phyloP scores from a whole-genome alignment of 495 filamentous ascomycete genomes.

The Aspergillus campestris region DNA sequence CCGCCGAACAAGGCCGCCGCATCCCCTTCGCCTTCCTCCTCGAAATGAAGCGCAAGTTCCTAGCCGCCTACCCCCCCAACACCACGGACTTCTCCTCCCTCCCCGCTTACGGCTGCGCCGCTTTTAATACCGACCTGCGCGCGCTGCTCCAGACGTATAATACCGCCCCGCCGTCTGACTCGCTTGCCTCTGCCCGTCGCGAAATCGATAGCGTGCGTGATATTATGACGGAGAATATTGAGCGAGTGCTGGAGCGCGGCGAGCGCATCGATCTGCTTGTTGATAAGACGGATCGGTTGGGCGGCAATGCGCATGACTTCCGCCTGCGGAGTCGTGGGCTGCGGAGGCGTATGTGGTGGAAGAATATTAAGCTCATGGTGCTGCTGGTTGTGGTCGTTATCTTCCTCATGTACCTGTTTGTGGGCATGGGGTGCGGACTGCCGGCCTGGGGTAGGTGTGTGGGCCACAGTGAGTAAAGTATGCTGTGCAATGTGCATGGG shows the following conservation, averaged over 20 bases:
- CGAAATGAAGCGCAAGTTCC: constrained; percentile 83
- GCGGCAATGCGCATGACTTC: constrained; percentile 81
- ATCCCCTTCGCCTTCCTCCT: constrained; percentile 90
- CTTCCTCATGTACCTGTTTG: constrained; percentile 73
- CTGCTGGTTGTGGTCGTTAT: constrained; percentile 72
- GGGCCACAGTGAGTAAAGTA: constrained; percentile 15
- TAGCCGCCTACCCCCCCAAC: constrained; percentile 59
- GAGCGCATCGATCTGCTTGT: constrained; percentile 93
- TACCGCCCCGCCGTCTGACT: constrained; percentile 72
- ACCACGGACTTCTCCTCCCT: constrained; percentile 64
- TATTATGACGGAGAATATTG: constrained; percentile 99
- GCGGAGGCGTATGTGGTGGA: constrained; percentile 98
- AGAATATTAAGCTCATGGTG: constrained; percentile 92
- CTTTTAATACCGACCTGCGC: constrained; percentile 75
- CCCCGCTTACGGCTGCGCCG: constrained; percentile 82
- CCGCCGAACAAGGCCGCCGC: constrained; percentile 67
- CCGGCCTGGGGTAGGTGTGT: constrained; percentile 51
- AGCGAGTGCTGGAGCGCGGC: constrained; percentile 86
- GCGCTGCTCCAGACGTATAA: constrained; percentile 77
- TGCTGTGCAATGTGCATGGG: background rate
- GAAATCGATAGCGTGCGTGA: constrained; percentile 92
- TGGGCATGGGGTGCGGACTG: constrained; percentile 67
- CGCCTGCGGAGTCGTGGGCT: constrained; percentile 74
- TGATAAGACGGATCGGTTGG: constrained; percentile 91
- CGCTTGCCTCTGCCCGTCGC: constrained; percentile 67